Evolutionary conservation across 805 yeast species (phyloP).

Genomic region (Barnettozyma salicaria): DNA sequence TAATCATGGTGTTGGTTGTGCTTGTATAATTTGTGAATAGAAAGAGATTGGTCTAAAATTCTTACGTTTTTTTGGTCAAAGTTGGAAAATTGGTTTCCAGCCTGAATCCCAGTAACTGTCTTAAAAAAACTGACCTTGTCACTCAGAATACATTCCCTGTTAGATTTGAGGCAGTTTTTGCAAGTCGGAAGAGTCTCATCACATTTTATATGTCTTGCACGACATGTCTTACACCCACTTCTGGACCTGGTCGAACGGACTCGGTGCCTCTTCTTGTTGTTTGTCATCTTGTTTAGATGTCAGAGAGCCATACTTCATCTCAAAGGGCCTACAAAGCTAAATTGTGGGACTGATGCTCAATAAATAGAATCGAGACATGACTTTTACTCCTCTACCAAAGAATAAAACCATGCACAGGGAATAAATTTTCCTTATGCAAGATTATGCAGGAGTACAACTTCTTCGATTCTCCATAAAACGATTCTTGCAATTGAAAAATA

Average conservation of each 20-base stretch:
- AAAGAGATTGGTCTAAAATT: constrained; percentile 21
- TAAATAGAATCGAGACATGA: too few relatives aligned
- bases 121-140: constrained; percentile 40
- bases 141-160: constrained; percentile 43
- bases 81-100: background rate
- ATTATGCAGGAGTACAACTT: too few relatives aligned
- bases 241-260: constrained; percentile 22
- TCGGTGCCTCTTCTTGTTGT: background rate
- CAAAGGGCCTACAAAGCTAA: too few relatives aligned
- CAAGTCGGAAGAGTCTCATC: constrained; percentile 54
- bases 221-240: constrained; percentile 52
- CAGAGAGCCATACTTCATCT: too few relatives aligned
- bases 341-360: too few relatives aligned
- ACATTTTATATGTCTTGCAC: constrained; percentile 56
- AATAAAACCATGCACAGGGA: too few relatives aligned
- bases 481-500: too few relatives aligned
- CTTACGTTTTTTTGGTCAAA: constrained; percentile 1
- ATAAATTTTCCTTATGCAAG: too few relatives aligned
- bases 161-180: constrained; percentile 43
- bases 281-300: constrained; percentile 3
- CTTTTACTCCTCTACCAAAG: too few relatives aligned
- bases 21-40: constrained; percentile 16
- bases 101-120: constrained; percentile 6
- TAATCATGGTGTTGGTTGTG: constrained; percentile 18
- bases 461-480: too few relatives aligned